Conservation (phyloP, 192 early-diverging fungal genomes). For the Coemansia sp. region DNA sequence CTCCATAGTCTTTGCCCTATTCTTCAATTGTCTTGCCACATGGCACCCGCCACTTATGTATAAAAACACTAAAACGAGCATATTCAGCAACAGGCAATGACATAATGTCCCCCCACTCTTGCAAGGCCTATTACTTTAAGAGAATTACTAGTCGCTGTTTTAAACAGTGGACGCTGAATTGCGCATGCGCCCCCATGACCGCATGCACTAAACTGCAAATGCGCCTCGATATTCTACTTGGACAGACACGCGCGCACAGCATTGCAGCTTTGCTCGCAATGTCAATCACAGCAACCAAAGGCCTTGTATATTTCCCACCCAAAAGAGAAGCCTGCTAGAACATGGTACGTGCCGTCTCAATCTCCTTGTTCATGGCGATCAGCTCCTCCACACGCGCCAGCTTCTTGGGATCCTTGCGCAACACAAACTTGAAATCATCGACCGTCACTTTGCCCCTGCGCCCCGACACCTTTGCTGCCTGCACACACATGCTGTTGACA, state of each 20-base stretch:
- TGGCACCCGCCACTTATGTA: too few relatives aligned
- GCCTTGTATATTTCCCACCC: not conserved
- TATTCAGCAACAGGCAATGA: too few relatives aligned
- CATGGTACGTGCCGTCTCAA: slow-evolving; percentile 31
- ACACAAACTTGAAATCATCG: slow-evolving; percentile 46
- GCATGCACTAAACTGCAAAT: not conserved
- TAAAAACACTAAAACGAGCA: too few relatives aligned
- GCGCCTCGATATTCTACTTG: not conserved
- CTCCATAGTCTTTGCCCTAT: too few relatives aligned
- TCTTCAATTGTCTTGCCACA: too few relatives aligned
- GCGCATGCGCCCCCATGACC: not conserved
- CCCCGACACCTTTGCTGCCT: slow-evolving; percentile 35
- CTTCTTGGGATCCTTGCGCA: slow-evolving; percentile 52
- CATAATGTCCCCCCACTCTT: too few relatives aligned
- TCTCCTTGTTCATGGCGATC: slow-evolving; percentile 49
- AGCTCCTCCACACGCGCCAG: slow-evolving; percentile 48
- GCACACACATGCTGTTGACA: slow-evolving; percentile 37
- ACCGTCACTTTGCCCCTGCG: slow-evolving; percentile 24
- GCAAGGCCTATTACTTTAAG: too few relatives aligned
- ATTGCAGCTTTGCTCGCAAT: too few relatives aligned
- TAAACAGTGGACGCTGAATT: not conserved
- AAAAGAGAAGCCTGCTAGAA: slow-evolving; percentile 11
- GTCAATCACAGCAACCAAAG: not conserved
- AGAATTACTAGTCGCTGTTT: not conserved
- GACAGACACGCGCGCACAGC: too few relatives aligned